A percentile compares a stretch with the other conserved stretches of the same genome.
Conservation (phyloP, 495 filamentous ascomycete species). For the Neurospora pannonica region DNA sequence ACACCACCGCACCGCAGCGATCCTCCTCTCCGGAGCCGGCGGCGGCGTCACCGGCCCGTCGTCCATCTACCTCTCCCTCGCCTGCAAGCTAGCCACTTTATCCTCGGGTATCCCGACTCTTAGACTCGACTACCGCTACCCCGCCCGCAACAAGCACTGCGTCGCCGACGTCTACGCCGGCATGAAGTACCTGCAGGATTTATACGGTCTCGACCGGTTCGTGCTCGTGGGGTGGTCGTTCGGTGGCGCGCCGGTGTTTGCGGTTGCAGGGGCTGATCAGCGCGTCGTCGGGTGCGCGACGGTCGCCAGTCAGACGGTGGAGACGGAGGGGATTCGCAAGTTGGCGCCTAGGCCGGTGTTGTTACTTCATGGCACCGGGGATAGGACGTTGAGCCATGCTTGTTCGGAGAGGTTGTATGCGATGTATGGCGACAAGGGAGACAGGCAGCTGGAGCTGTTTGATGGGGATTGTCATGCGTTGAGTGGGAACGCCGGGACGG, state of each 20-base stretch:
- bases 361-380: conserved; percentile 31
- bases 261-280: conserved; percentile 23
- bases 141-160: conserved; percentile 25
- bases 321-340: conserved; percentile 15
- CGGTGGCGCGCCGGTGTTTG: conserved; percentile 32
- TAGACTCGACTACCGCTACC: conserved; percentile 35
- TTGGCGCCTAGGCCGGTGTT: conserved; percentile 26
- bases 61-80: conserved; percentile 33
- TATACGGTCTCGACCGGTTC: conserved; percentile 26
- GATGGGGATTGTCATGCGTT: conserved; percentile 35
- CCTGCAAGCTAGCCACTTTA: conserved; percentile 32
- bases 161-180: conserved; percentile 26
- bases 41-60: conserved; percentile 35
- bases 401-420: conserved; percentile 31
- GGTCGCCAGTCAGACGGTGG: conserved; percentile 25
- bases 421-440: conserved; percentile 24
- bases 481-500: conserved; percentile 21
- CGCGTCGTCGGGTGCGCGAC: conserved; percentile 32
- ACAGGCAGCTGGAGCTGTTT: conserved; percentile 30
- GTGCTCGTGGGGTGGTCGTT: conserved; percentile 40
- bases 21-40: conserved; percentile 36
- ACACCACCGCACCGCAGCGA: conserved; percentile 25
- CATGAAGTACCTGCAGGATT: conserved; percentile 28
- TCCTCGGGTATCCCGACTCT: conserved; percentile 28
- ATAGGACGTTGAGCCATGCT: conserved; percentile 19